Evolutionary conservation across 139 green algal species (phyloP), one percentile per base, ranked within the genome.

Genomic region (Deuterostichococcus epilithicus): DNA sequence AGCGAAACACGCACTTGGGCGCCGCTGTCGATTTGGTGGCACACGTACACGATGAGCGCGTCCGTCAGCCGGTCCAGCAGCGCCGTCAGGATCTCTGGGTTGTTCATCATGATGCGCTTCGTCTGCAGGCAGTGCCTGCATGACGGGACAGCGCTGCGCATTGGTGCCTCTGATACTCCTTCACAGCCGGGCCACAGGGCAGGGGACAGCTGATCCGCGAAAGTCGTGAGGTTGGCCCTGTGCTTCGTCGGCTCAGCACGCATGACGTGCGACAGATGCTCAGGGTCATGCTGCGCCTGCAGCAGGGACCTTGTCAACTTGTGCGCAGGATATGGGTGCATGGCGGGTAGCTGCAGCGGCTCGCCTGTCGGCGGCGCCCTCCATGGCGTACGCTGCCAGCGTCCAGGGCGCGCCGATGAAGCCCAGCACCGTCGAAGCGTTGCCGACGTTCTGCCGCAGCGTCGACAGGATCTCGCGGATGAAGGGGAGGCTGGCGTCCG

Each of bases 331-430:
- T n/a, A n/a, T n/a, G n/a, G n/a, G n/a, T n/a, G n/a, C n/a, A n/a
- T n/a, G n/a, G n/a, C n/a, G 8, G 42, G 8, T 13, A 52, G 42
- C 42, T 52, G 42, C 42, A 52, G 42, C 8, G 8, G 42, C 8
- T 8, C 15, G 36, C 37, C 39, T 93, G 70, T 97, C 90, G 20
- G 91, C 90, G 66, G 89, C 89, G 71, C 94, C 96, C 84, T 99
- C 95, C 69, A 98, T 90, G 37, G 90, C 73, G 79, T 99, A 99
- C 0, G 96, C 96, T 10, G 96, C 94, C 73, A 99, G 87, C 0
- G 96, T 99, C 96, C 96, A 99, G 35, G 96, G 96, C 1, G 95
- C 94, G 77, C 96, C 96, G 1, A 99, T 86, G 83, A 99, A 99
- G 36, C 96, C 96, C n/a, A 98, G 82, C 73, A 98, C 80, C 34